Percentiles rank a stretch among this genome's conserved stretches.
These are phyloP conservation scores for Backusella sp. DNA, from an alignment of 192 early-diverging fungal species.

Conservation along the genomic window DNA sequence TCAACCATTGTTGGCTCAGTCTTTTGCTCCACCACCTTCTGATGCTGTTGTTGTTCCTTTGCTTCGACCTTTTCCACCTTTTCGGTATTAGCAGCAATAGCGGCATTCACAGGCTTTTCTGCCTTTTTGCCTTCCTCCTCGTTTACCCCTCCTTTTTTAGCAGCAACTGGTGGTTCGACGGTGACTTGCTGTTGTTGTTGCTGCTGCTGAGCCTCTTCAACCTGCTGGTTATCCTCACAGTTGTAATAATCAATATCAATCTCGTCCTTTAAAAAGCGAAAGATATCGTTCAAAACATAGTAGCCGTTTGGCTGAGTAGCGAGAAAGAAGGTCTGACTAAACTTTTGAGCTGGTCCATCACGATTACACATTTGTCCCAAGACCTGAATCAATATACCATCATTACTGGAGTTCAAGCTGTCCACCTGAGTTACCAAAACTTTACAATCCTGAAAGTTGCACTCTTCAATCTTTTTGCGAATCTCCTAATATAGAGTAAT, in stretches of 20 bases:
- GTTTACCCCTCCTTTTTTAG: slow-evolving; percentile 1
- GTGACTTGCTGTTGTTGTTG: not conserved
- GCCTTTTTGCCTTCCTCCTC: slow-evolving; percentile 15
- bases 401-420: slow-evolving; percentile 68
- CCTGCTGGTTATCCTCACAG: slow-evolving; percentile 40
- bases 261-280: slow-evolving; percentile 95
- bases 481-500: slow-evolving; percentile 64
- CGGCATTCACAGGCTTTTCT: not conserved
- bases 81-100: not conserved
- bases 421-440: slow-evolving; percentile 89
- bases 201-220: slow-evolving; percentile 17
- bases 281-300: slow-evolving; percentile 92
- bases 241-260: slow-evolving; percentile 30
- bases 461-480: slow-evolving; percentile 65
- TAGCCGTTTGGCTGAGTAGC: slow-evolving; percentile 89
- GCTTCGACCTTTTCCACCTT: slow-evolving; percentile 15
- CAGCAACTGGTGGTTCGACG: not conserved
- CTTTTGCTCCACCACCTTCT: not conserved
- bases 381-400: slow-evolving; percentile 87
- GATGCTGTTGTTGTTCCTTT: not conserved
- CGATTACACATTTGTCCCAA: slow-evolving; percentile 91
- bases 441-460: slow-evolving; percentile 83
- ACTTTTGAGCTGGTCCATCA: slow-evolving; percentile 75
- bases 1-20: not conserved
- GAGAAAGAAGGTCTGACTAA: slow-evolving; percentile 90